Evolutionary conservation across 2,329 filamentous ascomycete species (phyloP).

Genomic region (Monosporascus cannonballus): DNA sequence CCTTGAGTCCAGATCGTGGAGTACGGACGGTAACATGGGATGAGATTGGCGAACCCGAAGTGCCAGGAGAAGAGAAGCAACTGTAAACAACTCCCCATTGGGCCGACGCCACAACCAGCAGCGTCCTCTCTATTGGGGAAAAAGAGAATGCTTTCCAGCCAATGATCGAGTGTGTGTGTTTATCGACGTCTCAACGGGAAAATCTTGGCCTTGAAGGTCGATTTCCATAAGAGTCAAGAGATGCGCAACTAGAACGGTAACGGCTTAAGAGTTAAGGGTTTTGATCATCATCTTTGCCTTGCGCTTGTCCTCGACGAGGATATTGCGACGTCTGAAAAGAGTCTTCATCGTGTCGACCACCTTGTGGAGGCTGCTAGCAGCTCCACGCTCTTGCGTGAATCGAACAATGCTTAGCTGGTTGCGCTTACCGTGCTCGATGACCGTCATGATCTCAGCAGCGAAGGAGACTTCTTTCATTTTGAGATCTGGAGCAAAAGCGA

Average conservation of each 20-base stretch:
- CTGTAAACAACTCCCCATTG: neutral
- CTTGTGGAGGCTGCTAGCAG: conserved; percentile 80
- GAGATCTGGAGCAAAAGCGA: conserved; percentile 49
- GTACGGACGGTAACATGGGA: neutral
- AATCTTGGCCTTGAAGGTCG: neutral
- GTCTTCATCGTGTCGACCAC: conserved; percentile 72
- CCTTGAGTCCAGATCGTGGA: neutral
- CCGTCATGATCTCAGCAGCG: conserved; percentile 79
- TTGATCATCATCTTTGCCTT: conserved; percentile 70
- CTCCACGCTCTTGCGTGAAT: conserved; percentile 87
- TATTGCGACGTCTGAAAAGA: conserved; percentile 57
- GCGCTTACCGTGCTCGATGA: conserved; percentile 77
- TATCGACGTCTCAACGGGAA: neutral
- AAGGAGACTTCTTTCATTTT: conserved; percentile 84
- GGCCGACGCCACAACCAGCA: neutral
- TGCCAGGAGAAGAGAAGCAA: too few species aligned
- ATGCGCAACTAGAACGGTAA: neutral
- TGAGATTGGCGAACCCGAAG: neutral
- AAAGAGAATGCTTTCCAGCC: neutral
- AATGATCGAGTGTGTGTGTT: neutral
- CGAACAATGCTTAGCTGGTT: conserved; percentile 73
- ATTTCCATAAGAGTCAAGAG: neutral
- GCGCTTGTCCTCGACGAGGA: conserved; percentile 62
- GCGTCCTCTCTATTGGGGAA: neutral
- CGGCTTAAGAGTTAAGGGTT: conserved; percentile 48